Conservation (phyloP, 805 yeast species). For the Candida manassasensis region DNA sequence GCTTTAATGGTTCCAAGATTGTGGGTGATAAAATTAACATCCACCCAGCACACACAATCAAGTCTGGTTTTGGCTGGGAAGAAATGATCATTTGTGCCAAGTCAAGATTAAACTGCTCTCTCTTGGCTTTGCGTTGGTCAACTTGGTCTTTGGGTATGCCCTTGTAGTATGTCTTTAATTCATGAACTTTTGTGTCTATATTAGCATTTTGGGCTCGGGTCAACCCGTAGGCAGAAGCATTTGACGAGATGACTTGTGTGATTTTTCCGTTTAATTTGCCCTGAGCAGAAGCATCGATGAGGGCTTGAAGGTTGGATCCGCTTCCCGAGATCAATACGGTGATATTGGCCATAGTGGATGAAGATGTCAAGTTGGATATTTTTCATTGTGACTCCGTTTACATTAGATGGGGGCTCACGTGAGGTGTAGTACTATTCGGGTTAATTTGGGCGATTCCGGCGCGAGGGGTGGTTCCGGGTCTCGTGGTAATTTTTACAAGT, state of each 20-base stretch:
- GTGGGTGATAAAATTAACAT: constrained; percentile 82
- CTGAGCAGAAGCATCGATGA: constrained; percentile 64
- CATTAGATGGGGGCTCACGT: too few relatives aligned
- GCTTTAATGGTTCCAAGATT: constrained; percentile 62
- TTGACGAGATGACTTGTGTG: constrained; percentile 78
- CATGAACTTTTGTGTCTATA: constrained; percentile 61
- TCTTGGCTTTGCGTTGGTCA: constrained; percentile 51
- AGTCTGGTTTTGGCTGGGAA: constrained; percentile 52
- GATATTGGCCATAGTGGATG: constrained; percentile 29
- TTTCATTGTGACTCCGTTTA: too few relatives aligned
- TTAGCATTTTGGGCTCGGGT: constrained; percentile 65
- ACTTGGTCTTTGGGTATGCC: constrained; percentile 69
- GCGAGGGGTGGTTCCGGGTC: too few relatives aligned
- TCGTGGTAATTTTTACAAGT: too few relatives aligned
- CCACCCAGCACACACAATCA: constrained; percentile 99
- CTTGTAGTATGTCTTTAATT: constrained; percentile 66
- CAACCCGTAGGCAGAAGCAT: constrained; percentile 81
- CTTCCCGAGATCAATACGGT: constrained; percentile 89
- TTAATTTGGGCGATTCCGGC: too few relatives aligned
- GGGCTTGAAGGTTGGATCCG: constrained; percentile 93
- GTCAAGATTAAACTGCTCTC: constrained; percentile 73
- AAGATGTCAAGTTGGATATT: too few relatives aligned
- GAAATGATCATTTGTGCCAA: constrained; percentile 61
- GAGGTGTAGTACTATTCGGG: too few relatives aligned
- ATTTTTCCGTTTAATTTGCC: constrained; percentile 50